Evolutionary conservation across 1,284 basidiomycete species (phyloP).

Genomic region (Boletus sp.): DNA sequence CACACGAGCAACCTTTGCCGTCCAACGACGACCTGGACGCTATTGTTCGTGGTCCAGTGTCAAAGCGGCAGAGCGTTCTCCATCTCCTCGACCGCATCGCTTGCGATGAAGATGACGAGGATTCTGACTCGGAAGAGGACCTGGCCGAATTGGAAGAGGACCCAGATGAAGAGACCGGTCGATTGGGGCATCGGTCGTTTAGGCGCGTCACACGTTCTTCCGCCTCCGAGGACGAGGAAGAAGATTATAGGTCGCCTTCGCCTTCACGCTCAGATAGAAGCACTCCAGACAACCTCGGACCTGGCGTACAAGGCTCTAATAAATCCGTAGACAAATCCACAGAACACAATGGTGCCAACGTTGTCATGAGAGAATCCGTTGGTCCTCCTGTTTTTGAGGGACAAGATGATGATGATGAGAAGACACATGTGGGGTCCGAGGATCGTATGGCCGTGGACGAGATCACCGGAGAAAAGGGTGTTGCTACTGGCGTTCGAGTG

Average conservation of each 20-base stretch:
- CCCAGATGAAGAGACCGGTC: constrained; percentile 16
- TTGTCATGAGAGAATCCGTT: constrained; percentile 6
- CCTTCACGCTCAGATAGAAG: background rate
- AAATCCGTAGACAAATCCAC: background rate
- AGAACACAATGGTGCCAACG: background rate
- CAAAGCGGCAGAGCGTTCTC: constrained; percentile 21
- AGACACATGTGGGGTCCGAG: constrained; percentile 22
- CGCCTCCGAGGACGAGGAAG: constrained; percentile 22
- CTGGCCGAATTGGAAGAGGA: constrained; percentile 34
- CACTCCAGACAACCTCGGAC: background rate
- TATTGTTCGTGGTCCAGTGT: constrained; percentile 44
- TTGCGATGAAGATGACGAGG: constrained; percentile 12
- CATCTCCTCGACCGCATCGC: constrained; percentile 18
- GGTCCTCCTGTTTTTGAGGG: background rate
- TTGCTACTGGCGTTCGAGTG: background rate
- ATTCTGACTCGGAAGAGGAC: constrained; percentile 29
- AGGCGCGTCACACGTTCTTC: constrained; percentile 16
- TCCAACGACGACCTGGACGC: constrained; percentile 42
- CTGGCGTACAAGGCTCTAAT: background rate
- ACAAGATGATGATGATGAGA: constrained; percentile 15
- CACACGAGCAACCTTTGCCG: constrained; percentile 11
- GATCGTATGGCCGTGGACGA: constrained; percentile 20
- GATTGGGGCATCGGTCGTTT: constrained; percentile 7
- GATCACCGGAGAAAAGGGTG: constrained; percentile 4
- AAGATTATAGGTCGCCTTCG: constrained; percentile 14